Percentiles rank a stretch among this genome's conserved stretches.
Conservation (phyloP, 768 basidiomycete species). For the Suillus placidus region DNA sequence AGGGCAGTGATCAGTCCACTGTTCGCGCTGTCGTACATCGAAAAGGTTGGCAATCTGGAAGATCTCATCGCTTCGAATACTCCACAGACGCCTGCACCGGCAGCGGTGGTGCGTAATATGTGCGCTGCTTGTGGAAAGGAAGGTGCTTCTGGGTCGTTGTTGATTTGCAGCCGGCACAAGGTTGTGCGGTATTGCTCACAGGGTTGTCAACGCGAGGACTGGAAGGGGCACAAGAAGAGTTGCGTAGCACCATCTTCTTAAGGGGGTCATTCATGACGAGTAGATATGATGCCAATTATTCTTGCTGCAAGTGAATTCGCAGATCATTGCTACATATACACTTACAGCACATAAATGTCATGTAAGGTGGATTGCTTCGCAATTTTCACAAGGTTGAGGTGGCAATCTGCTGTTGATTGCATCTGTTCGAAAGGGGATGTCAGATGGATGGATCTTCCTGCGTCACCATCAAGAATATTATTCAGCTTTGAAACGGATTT, state of each 20-base stretch:
- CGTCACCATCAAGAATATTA: too few species aligned
- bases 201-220: slow-evolving; percentile 49
- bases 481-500: too few species aligned
- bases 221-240: slow-evolving; percentile 47
- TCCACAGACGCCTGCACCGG: not conserved
- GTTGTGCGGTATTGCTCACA: slow-evolving; percentile 43
- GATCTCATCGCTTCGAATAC: not conserved
- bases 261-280: not conserved
- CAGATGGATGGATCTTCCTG: too few species aligned
- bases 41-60: slow-evolving; percentile 33
- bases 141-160: slow-evolving; percentile 21
- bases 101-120: not conserved
- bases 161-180: slow-evolving; percentile 40
- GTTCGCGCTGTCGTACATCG: slow-evolving; percentile 54
- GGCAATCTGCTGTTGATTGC: too few species aligned
- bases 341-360: too few species aligned
- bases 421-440: too few species aligned
- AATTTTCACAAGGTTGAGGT: too few species aligned
- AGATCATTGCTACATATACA: too few species aligned
- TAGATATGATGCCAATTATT: not conserved
- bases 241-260: slow-evolving; percentile 23
- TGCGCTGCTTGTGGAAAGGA: slow-evolving; percentile 28
- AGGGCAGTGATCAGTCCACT: slow-evolving; percentile 55
- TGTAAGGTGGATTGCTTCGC: too few species aligned
- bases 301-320: not conserved